These are phyloP conservation scores for Atalantia buxifolia DNA, from an alignment of 345 rosid species.

Conservation along the genomic window DNA sequence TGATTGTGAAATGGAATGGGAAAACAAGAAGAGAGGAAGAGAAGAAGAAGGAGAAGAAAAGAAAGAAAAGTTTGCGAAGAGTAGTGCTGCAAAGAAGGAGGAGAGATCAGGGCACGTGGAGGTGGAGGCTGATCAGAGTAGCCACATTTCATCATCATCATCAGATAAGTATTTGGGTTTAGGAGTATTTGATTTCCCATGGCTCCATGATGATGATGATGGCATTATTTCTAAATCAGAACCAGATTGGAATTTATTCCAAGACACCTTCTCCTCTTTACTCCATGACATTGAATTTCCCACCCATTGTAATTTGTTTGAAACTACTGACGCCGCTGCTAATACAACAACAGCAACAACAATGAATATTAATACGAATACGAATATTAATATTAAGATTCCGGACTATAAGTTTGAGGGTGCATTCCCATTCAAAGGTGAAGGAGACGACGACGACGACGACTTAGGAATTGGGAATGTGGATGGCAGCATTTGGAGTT, in stretches of 20 bases:
- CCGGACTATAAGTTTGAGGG: constrained; percentile 34
- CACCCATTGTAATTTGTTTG: constrained; percentile 12
- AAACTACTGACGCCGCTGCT: background rate
- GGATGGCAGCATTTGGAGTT: constrained; percentile 37
- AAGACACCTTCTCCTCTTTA: constrained; percentile 28
- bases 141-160: background rate
- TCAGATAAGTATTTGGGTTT: constrained; percentile 8
- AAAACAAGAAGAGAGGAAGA: constrained; percentile 34
- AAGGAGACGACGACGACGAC: background rate
- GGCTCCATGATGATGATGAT: constrained; percentile 48
- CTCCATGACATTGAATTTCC: constrained; percentile 17
- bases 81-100: constrained; percentile 24
- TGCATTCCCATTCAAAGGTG: background rate
- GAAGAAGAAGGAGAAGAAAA: constrained; percentile 14
- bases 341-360: background rate
- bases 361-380: background rate
- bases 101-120: background rate
- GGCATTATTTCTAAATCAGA: constrained; percentile 44
- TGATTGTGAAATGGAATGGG: constrained; percentile 22
- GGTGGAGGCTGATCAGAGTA: background rate
- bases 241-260: constrained; percentile 36
- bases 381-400: background rate
- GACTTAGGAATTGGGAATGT: constrained; percentile 32
- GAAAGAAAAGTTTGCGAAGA: constrained; percentile 9
- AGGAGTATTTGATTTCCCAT: constrained; percentile 67